These are phyloP conservation scores for Neopestalotiopsis clavispora DNA, from an alignment of 2,329 filamentous ascomycete species.

Conservation along the genomic window DNA sequence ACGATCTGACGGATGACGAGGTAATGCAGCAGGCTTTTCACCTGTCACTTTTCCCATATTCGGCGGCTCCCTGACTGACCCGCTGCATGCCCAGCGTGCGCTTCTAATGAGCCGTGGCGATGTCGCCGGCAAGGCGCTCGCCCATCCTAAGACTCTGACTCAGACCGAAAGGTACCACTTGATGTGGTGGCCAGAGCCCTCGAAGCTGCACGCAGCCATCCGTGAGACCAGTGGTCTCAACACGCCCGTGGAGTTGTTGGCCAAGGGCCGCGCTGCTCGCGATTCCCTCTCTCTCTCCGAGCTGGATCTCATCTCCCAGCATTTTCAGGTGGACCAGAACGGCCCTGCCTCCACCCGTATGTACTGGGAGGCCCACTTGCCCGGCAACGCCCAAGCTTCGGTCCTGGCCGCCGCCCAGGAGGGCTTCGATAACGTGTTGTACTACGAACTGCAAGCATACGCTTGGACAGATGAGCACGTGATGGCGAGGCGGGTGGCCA, in stretches of 20 bases:
- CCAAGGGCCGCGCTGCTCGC: neutral
- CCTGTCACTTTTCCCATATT: neutral
- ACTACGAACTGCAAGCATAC: neutral
- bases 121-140: constrained; percentile 23
- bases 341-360: no score
- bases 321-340: neutral
- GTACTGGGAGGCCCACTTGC: neutral
- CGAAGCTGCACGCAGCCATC: neutral
- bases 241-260: neutral
- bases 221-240: neutral
- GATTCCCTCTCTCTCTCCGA: neutral
- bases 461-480: neutral
- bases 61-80: neutral
- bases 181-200: neutral
- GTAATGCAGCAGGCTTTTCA: neutral
- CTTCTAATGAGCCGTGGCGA: constrained; percentile 3
- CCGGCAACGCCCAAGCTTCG: neutral
- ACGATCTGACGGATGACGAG: neutral
- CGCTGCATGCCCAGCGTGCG: neutral
- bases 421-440: neutral
- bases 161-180: constrained; percentile 3
- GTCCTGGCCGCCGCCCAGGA: neutral
- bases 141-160: neutral
- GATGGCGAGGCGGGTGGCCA: no score
- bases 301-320: neutral